Conservation (phyloP, 768 basidiomycete genomes). For the Udeniomyces megalosporus region DNA sequence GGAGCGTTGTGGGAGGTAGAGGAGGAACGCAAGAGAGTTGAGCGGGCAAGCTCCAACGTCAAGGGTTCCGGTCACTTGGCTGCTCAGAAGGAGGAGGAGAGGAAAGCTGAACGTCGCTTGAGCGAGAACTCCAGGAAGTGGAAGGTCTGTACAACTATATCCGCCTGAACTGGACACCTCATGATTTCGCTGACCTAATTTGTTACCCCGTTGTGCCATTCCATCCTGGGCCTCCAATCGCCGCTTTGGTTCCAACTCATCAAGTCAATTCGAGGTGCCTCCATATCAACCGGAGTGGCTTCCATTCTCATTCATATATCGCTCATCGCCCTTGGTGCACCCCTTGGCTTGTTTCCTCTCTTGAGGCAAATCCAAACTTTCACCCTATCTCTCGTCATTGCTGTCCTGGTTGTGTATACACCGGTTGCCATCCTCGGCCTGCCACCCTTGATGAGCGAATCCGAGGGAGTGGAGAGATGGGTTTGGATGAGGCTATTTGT, state of each 20-base stretch:
- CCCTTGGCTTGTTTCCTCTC: conserved; percentile 37
- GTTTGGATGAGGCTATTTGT: conserved; percentile 67
- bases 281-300: conserved; percentile 39
- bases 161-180: no score
- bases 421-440: conserved; percentile 54
- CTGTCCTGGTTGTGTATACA: conserved; percentile 48
- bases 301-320: conserved; percentile 38
- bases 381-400: conserved; percentile 50
- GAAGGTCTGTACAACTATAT: no score
- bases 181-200: no score
- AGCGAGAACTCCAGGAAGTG: no score
- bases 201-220: no score
- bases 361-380: conserved; percentile 40
- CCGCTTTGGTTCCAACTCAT: no score
- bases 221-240: no score
- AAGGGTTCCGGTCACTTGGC: no score
- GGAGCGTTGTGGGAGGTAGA: conserved; percentile 36
- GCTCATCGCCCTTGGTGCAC: conserved; percentile 59
- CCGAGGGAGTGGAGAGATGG: conserved; percentile 35
- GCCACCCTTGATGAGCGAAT: conserved; percentile 39
- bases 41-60: no score
- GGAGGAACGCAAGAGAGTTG: background rate
- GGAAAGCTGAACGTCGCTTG: no score
- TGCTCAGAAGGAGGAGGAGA: no score
- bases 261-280: background rate